Conservation (phyloP, 2,329 filamentous ascomycete species). For the Knufia fluminis region DNA sequence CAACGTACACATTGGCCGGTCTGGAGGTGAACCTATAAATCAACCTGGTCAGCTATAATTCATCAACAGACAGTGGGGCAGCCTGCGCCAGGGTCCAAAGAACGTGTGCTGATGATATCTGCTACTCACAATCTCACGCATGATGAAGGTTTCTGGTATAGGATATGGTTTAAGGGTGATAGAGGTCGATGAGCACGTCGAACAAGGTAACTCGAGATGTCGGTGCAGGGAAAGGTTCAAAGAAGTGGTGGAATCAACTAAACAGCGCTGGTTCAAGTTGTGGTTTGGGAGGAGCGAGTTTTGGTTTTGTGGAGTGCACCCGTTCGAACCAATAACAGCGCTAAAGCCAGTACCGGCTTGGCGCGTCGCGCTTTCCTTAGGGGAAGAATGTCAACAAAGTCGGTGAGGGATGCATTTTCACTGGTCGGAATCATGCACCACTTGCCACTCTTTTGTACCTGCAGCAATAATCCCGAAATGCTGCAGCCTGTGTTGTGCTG, state of each 20-base stretch:
- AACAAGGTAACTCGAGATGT: constrained; percentile 4
- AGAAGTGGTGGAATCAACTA: constrained; percentile 10
- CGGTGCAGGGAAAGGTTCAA: constrained; percentile 2
- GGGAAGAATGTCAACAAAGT: constrained; percentile 2
- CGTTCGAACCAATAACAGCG: constrained; percentile 4
- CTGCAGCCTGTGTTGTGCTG: background rate
- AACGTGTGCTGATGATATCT: constrained; percentile 29
- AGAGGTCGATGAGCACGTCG: constrained; percentile 6
- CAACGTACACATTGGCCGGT: constrained; percentile 95
- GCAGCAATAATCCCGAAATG: background rate
- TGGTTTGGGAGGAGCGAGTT: background rate
- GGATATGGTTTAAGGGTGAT: background rate
- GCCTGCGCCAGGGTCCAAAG: constrained; percentile 26
- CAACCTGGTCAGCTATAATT: constrained; percentile 48
- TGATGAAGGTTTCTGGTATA: constrained; percentile 38
- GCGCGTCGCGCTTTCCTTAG: constrained; percentile 2
- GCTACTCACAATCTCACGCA: constrained; percentile 66
- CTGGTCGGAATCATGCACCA: background rate
- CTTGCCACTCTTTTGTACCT: background rate
- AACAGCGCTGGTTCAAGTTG: constrained; percentile 6
- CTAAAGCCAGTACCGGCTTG: background rate
- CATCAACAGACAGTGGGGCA: constrained; percentile 25
- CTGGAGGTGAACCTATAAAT: constrained; percentile 88
- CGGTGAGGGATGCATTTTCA: constrained; percentile 5
- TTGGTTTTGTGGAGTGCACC: background rate